These are phyloP conservation scores for Jaltomata sinuosa DNA, from an alignment of 257 asterid genomes.

Conservation along the genomic window DNA sequence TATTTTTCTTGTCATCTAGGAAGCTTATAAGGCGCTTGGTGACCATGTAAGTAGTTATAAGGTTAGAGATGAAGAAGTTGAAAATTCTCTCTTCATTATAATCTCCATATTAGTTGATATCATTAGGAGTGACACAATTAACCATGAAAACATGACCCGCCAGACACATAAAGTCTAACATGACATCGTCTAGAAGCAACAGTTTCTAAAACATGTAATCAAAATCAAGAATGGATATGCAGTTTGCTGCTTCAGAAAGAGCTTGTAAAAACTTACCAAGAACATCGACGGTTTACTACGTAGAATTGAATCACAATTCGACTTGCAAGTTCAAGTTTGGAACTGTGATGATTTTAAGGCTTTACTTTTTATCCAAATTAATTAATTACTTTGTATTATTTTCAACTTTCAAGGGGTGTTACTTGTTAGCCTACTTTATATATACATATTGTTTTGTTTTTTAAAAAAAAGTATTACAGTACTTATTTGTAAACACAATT, in stretches of 20 bases:
- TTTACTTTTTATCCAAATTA: neutral
- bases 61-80: neutral
- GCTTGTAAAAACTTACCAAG: too few relatives aligned
- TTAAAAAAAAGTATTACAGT: too few relatives aligned
- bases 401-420: neutral
- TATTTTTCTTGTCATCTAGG: neutral
- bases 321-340: neutral
- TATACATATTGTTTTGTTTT: too few relatives aligned
- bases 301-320: neutral
- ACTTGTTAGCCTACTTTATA: neutral
- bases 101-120: neutral
- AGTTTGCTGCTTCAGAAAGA: neutral
- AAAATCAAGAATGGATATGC: too few relatives aligned
- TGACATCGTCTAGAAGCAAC: neutral
- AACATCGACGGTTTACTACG: neutral
- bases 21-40: neutral
- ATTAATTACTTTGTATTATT: neutral
- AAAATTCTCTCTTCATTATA: neutral
- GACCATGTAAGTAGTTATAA: neutral
- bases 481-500: neutral
- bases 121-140: neutral
- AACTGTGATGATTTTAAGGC: neutral
- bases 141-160: neutral
- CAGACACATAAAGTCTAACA: neutral
- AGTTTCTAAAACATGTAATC: neutral